Evolutionary conservation across 2,329 filamentous ascomycete species (phyloP), one percentile per base, ranked within the genome.

Genomic region (Botrytis fragariae): DNA sequence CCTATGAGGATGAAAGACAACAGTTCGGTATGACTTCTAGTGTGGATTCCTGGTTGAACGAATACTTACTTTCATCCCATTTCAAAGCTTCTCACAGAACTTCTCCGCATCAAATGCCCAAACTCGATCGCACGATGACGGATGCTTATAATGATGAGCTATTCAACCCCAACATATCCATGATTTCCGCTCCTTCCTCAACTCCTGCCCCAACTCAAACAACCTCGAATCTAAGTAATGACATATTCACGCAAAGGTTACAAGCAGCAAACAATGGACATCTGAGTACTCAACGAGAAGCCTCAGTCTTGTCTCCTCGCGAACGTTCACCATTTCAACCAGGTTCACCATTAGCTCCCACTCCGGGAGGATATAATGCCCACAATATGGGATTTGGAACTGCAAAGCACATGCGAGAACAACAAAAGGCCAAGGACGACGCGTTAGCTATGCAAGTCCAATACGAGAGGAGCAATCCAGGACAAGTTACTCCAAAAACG

Each of bases 101-200:
- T 75, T 84, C 86, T 57, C 32, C 68, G 1, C 48, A 42, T 42
- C 65, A 68, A 20, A 84, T 90, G 39, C 92, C 94, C 39, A 96
- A 95, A 83, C 88, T 97, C 76, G 91, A 94, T 77, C 88, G 94
- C 73, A 96, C 94, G 0, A 93, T 96, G 84, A 95, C 94, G 29
- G 94, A 97, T 79, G 88, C 93, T 68, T 95, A 93, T 79, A 88
- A 90, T 78, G 95, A 97, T 81, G 93, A 96, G 81, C 87, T 97
- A 0, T 97, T 93, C 85, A 94, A 91, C 78, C 91, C 92, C 0
- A 87, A 86, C 77, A 90, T 90, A 74, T 86, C 85, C 48, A 86
- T 90, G 79, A 87, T 87, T 0, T 86, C 88, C 0, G 84, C 89
- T 7, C 84, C 89, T 5, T 84, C 89, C 4, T 83, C 85, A 14